Evolutionary conservation across 2,329 filamentous ascomycete genomes (phyloP).

Genomic region (Rhexocercosporidium sp.): DNA sequence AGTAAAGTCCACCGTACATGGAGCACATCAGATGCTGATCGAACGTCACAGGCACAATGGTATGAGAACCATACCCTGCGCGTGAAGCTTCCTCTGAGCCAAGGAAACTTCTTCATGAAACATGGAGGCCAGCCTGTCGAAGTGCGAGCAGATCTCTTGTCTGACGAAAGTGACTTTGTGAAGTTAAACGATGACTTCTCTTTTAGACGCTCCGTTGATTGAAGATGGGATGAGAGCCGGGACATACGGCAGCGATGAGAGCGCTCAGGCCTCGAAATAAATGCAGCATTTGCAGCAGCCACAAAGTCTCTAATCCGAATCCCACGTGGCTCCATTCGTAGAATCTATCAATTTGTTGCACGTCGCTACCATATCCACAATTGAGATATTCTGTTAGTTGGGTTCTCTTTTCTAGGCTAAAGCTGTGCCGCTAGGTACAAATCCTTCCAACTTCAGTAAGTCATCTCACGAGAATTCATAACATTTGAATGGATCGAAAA

Average conservation of each 20-base stretch:
- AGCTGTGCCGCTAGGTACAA: conserved; percentile 5
- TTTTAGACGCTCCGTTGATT: conserved; percentile 25
- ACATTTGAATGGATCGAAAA: not conserved
- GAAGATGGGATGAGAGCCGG: not conserved
- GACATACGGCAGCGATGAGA: not conserved
- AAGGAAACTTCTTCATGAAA: conserved; percentile 40
- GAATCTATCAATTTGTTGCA: conserved; percentile 25
- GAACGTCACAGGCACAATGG: conserved; percentile 37
- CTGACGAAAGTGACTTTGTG: conserved; percentile 35
- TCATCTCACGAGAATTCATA: not conserved
- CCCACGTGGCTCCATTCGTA: not conserved
- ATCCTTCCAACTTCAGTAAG: not conserved
- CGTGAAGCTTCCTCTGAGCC: conserved; percentile 35
- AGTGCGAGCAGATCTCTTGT: conserved; percentile 36
- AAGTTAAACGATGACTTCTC: conserved; percentile 37
- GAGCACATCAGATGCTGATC: not conserved
- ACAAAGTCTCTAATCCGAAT: not conserved
- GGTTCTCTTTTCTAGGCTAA: conserved; percentile 16
- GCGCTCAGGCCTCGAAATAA: not conserved
- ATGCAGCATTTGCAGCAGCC: not conserved
- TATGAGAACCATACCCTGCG: conserved; percentile 38
- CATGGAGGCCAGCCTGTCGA: conserved; percentile 36
- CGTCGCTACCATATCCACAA: conserved; percentile 24
- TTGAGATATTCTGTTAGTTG: conserved; percentile 26
- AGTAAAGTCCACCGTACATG: not conserved